Evolutionary conservation across 805 yeast species (phyloP), one percentile per base, ranked within the genome.

Genomic region (Novakomyces olei): DNA sequence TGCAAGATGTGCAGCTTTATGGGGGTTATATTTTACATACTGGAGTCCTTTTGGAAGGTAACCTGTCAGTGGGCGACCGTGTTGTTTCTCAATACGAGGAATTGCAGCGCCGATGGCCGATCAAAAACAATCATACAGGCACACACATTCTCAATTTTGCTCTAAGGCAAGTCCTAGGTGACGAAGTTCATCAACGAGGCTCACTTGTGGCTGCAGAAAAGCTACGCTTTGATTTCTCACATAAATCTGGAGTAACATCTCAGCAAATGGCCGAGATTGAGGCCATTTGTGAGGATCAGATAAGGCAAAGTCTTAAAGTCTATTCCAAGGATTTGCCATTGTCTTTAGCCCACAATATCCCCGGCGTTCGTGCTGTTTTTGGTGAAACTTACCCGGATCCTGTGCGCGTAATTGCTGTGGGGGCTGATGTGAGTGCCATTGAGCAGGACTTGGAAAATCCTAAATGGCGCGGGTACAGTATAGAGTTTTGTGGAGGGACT

Each of bases 301-400:
- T 88, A 54, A 69, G 69, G 47, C 63, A 67, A 35, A 73, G 79
- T 53, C 56, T 68, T 43, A 54, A 57, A 25, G 96, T 88, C 16
- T 85, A 64, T 51, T 66, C 92, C 39, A 68, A 80, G 55, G 91
- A 83, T 26, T 93, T 85, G 37, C 58, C 75, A 6, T 64, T 88
- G 41, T 65, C 60, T 15, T 48, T 56, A 37, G 98, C 96, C 26
- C 70, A 66, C 46, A 57, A 65, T 30, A 83, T 88, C 44, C 58
- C 55, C 42, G 91, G 95, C 19, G 71, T 88, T 30, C 78, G 98
- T 58, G 98, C 98, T 36, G 98, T 88, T 27, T 88, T 88, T 47
- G 98, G 98, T 48, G 99, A 88, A 62, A 80, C 93, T 3, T 88
- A 88, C 50, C 99, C 99, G 27, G 95, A 88, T 50, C 99, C 98